phyloP scores from a whole-genome alignment of 495 filamentous ascomycete genomes.

The Barbatosphaeria neglecta region DNA sequence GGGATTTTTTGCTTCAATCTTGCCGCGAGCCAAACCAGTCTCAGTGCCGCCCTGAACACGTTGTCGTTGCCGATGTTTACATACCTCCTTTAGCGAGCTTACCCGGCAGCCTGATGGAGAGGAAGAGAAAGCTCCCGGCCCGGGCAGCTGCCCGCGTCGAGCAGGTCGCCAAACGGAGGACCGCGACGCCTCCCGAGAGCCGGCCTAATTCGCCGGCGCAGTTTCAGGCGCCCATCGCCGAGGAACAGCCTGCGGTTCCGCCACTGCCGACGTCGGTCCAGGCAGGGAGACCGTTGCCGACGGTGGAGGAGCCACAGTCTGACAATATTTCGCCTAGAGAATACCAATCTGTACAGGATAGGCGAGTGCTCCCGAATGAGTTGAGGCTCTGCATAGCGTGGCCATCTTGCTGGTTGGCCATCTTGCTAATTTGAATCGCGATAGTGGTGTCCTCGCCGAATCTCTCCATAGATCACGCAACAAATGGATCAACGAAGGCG shows the following conservation, averaged over 20 bases:
- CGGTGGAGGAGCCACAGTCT: conserved; percentile 56
- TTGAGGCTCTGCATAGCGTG: no score
- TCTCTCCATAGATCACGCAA: conserved; percentile 76
- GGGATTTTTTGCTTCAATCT: no score
- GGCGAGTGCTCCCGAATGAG: no score
- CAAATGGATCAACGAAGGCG: conserved; percentile 78
- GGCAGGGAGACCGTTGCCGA: conserved; percentile 58
- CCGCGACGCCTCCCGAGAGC: conserved; percentile 25
- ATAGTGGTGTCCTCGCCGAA: conserved; percentile 70
- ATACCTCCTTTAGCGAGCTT: not conserved
- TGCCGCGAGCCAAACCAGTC: no score
- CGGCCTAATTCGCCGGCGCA: conserved; percentile 24
- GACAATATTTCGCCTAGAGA: conserved; percentile 50
- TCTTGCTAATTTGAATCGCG: not conserved
- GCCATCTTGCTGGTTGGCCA: no score
- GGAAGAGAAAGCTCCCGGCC: conserved; percentile 45
- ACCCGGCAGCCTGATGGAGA: conserved; percentile 31
- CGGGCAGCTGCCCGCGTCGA: conserved; percentile 41
- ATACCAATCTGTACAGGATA: conserved; percentile 76
- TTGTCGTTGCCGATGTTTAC: not conserved
- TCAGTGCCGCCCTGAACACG: not conserved
- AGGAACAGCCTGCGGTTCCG: conserved; percentile 29
- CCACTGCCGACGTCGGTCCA: conserved; percentile 48
- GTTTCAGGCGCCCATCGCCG: conserved; percentile 11
- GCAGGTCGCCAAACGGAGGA: conserved; percentile 37